These are phyloP conservation scores for Malassezia brasiliensis DNA, from an alignment of 1,284 basidiomycete genomes.

Conservation along the genomic window DNA sequence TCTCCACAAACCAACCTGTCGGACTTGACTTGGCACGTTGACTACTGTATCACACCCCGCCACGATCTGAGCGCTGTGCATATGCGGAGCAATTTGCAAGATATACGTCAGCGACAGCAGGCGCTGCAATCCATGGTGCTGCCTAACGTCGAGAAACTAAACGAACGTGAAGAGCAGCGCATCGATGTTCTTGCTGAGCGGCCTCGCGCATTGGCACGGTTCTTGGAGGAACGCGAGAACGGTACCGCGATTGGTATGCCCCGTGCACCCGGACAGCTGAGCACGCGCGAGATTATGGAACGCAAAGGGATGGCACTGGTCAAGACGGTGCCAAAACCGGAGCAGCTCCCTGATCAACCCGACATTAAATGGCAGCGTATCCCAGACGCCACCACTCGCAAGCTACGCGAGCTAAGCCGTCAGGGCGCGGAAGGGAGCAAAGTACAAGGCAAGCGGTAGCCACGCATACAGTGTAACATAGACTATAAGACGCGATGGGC, in stretches of 20 bases:
- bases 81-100: slow-evolving; percentile 23
- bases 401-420: slow-evolving; percentile 29
- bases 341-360: background rate
- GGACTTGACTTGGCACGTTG: slow-evolving; percentile 27
- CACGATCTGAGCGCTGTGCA: slow-evolving; percentile 24
- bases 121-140: slow-evolving; percentile 26
- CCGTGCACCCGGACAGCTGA: slow-evolving; percentile 30
- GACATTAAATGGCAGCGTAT: slow-evolving; percentile 21
- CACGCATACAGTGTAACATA: slow-evolving; percentile 19
- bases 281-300: slow-evolving; percentile 10
- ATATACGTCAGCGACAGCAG: slow-evolving; percentile 23
- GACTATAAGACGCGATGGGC: background rate
- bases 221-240: slow-evolving; percentile 27
- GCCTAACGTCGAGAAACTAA: slow-evolving; percentile 42
- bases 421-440: slow-evolving; percentile 26
- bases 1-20: slow-evolving; percentile 6
- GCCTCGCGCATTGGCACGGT: slow-evolving; percentile 29
- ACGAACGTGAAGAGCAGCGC: slow-evolving; percentile 29
- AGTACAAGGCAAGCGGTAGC: background rate
- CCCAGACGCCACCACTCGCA: slow-evolving; percentile 20
- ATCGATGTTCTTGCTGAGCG: slow-evolving; percentile 23
- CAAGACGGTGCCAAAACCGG: background rate
- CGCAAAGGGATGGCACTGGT: slow-evolving; percentile 4
- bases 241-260: slow-evolving; percentile 41
- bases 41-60: slow-evolving; percentile 34